Percentiles rank a stretch among this genome's conserved stretches.
These are phyloP conservation scores for Mycocentrospora acerina DNA, from an alignment of 2,329 filamentous ascomycete species.

Conservation along the genomic window DNA sequence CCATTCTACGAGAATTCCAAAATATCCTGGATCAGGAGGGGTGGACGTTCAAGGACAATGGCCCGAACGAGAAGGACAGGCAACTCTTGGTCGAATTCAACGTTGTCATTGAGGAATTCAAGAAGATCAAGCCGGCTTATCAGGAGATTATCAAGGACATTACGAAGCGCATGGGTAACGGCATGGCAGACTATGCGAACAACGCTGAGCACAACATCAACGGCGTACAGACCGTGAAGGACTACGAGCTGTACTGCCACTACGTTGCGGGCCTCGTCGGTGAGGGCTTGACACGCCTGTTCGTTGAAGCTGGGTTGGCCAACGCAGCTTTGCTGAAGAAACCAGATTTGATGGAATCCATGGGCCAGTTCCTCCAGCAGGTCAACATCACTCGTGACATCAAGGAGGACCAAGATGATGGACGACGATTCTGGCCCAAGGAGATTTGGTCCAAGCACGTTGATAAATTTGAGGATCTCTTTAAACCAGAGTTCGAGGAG, in stretches of 20 bases:
- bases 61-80: slow-evolving; percentile 89
- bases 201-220: slow-evolving; percentile 79
- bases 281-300: slow-evolving; percentile 86
- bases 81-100: slow-evolving; percentile 92
- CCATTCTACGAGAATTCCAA: slow-evolving; percentile 80
- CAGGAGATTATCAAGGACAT: slow-evolving; percentile 88
- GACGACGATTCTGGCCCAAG: slow-evolving; percentile 88
- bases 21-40: slow-evolving; percentile 76
- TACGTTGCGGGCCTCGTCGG: slow-evolving; percentile 99
- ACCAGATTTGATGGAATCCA: slow-evolving; percentile 82
- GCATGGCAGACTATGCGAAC: slow-evolving; percentile 93
- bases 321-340: slow-evolving; percentile 81
- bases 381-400: slow-evolving; percentile 98
- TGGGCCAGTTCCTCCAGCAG: slow-evolving; percentile 97
- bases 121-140: slow-evolving; percentile 83
- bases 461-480: slow-evolving; percentile 83
- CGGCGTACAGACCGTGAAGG: slow-evolving; percentile 77
- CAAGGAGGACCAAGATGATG: slow-evolving; percentile 84
- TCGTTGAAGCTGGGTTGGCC: slow-evolving; percentile 82
- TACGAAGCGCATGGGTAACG: slow-evolving; percentile 91
- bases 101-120: slow-evolving; percentile 80
- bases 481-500: slow-evolving; percentile 75
- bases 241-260: slow-evolving; percentile 97
- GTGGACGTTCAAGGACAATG: slow-evolving; percentile 86
- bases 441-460: slow-evolving; percentile 98